Base-by-base conservation (phyloP, 345 rosid genomes). In the Garcia nutans region DNA sequence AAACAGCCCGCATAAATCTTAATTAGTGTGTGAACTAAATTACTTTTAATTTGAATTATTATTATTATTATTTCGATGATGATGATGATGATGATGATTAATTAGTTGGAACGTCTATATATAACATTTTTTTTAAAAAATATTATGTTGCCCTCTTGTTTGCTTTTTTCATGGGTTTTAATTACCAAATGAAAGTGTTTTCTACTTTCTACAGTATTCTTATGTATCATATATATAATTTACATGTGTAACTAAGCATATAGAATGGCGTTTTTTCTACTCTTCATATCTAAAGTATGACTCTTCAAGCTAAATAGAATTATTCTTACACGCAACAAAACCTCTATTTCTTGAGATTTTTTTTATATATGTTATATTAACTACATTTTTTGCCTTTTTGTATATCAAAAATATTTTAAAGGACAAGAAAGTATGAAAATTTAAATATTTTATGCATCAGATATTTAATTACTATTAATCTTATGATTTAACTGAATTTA, bases 41-140 rank as follows among this genome's bases (percentile, higher is more conserved):
- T 63, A 52, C 58, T 64, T 71, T 44, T n/a, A 13, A 47, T 45
- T 45, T 8, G 49, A 45, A 45, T 45, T 45, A 10, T 47, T 10
- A 47, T 9, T 37, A 37, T 37, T 37, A 37, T 33, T 3, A 33
- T n/a, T n/a, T n/a, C n/a, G n/a, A n/a, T n/a, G n/a, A n/a, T n/a
- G n/a, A n/a, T n/a, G n/a, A n/a, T n/a, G n/a, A n/a, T n/a, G n/a
- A n/a, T n/a, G 4, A 33, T 37, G 5, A 41, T 57, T 42, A 71
- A 71, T 77, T 77, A 71, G 80, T 65, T 77, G 54, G 62, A 72
- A 72, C 60, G 55, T 72, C 66, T 26, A 24, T 24, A 37, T 26
- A 24, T 41, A 37, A 10, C 61, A 22, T 22, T 17, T 33, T 15
- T 68, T 16, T 11, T 57, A 44, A 10, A 44, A 0, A 37, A 37